phyloP scores from a whole-genome alignment of 805 yeast genomes.

The Cephaloascus albidus region DNA sequence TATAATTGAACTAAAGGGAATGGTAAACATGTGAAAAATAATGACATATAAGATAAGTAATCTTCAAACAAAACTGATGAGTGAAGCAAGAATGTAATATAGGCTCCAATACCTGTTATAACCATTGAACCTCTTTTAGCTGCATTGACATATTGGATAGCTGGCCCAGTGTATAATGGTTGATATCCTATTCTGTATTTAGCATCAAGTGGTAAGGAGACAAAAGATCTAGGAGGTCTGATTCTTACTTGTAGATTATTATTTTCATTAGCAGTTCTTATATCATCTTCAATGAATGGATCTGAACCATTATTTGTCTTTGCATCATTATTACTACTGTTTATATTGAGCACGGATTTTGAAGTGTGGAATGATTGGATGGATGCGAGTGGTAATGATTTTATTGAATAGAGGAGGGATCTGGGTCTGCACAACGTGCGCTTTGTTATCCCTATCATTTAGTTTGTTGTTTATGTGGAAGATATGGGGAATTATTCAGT shows the following conservation, averaged over 20 bases:
- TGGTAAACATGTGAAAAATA: slow-evolving; percentile 38
- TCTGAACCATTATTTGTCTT: not conserved
- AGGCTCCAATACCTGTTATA: slow-evolving; percentile 49
- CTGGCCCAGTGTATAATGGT: slow-evolving; percentile 59
- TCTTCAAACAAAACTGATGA: slow-evolving; percentile 46
- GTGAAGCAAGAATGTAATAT: slow-evolving; percentile 50
- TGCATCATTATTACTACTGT: not conserved
- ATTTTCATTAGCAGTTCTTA: not conserved
- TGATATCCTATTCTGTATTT: slow-evolving; percentile 46
- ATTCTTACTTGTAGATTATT: slow-evolving; percentile 12
- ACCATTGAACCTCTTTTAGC: slow-evolving; percentile 55
- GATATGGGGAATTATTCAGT: too few species aligned
- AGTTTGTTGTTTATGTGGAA: too few species aligned
- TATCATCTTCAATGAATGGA: not conserved
- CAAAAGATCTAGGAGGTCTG: slow-evolving; percentile 28
- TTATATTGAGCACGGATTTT: too few species aligned
- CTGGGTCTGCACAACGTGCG: too few species aligned
- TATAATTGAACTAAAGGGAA: slow-evolving; percentile 45
- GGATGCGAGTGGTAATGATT: too few species aligned
- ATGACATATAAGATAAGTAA: slow-evolving; percentile 29
- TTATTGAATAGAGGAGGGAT: too few species aligned
- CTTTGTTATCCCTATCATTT: too few species aligned
- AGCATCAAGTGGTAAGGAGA: slow-evolving; percentile 37
- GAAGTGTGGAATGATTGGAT: too few species aligned
- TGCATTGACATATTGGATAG: slow-evolving; percentile 50